phyloP scores from a whole-genome alignment of 495 filamentous ascomycete species.

The Aspergillus ostianus region DNA sequence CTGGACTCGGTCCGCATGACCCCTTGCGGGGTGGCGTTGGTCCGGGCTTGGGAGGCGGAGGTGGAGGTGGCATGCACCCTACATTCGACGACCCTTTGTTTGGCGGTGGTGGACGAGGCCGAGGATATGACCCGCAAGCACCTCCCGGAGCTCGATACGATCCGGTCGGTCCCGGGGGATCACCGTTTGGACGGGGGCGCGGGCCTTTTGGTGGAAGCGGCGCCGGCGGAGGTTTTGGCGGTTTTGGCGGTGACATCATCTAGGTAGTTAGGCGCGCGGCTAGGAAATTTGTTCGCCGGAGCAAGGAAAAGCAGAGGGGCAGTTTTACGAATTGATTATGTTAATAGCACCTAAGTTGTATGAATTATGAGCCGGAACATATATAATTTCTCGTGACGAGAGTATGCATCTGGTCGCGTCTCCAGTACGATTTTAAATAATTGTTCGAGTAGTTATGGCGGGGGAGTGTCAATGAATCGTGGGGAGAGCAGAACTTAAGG shows the following conservation, averaged over 20 bases:
- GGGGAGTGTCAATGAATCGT: no score
- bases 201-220: slow-evolving; percentile 42
- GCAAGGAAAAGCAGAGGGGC: background rate
- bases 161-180: slow-evolving; percentile 73
- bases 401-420: no score
- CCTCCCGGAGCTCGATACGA: slow-evolving; percentile 70
- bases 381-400: background rate
- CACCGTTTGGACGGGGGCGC: slow-evolving; percentile 47
- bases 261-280: slow-evolving; percentile 54
- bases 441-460: no score
- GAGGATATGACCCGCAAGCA: slow-evolving; percentile 43
- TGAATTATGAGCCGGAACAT: background rate
- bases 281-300: slow-evolving; percentile 1
- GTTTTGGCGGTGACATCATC: slow-evolving; percentile 69
- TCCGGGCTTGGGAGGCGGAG: slow-evolving; percentile 49
- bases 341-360: background rate
- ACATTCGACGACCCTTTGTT: slow-evolving; percentile 94
- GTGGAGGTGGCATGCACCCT: slow-evolving; percentile 86
- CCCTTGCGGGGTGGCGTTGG: slow-evolving; percentile 67
- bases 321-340: no score
- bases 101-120: slow-evolving; percentile 59
- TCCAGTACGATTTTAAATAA: no score
- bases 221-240: slow-evolving; percentile 47
- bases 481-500: background rate
- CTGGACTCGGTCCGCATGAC: slow-evolving; percentile 81